Conservation (phyloP, 441 rosid genomes). For the Erysimum cheiri region DNA sequence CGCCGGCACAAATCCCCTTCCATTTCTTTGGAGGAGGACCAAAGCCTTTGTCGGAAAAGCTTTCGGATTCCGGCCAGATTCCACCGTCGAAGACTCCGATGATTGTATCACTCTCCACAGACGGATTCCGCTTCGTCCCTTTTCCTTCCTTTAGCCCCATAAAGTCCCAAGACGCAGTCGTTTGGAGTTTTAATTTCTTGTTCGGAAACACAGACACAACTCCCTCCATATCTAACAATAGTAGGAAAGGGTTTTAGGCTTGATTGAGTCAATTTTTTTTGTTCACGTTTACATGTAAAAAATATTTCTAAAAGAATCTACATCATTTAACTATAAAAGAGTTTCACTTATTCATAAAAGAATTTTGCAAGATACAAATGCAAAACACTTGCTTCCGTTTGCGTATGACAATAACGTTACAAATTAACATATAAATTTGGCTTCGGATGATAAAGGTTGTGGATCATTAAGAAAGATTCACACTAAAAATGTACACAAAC, state of each 20-base stretch:
- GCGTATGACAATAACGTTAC: not conserved
- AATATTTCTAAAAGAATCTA: not conserved
- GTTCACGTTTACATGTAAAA: not conserved
- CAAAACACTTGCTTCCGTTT: not conserved
- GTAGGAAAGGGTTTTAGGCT: not conserved
- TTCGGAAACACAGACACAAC: slow-evolving; percentile 61
- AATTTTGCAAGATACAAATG: not conserved
- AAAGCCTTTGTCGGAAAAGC: slow-evolving; percentile 55
- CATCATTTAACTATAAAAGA: not conserved
- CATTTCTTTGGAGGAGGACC: slow-evolving; percentile 62
- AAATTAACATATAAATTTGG: not conserved
- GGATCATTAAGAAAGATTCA: not conserved
- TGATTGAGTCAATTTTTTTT: not conserved
- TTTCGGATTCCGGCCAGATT: slow-evolving; percentile 53
- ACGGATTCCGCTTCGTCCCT: not conserved
- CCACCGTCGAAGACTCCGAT: slow-evolving; percentile 54
- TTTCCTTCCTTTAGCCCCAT: slow-evolving; percentile 47
- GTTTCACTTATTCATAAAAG: not conserved
- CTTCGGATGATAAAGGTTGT: not conserved
- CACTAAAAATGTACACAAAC: not conserved
- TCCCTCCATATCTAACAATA: slow-evolving; percentile 47
- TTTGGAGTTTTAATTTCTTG: slow-evolving; percentile 47
- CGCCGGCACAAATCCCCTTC: slow-evolving; percentile 62
- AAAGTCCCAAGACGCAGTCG: slow-evolving; percentile 67
- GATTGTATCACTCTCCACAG: slow-evolving; percentile 44